Evolutionary conservation across 805 yeast species (phyloP), one percentile per base, ranked within the genome.

Genomic region (Kuraishia capsulata): DNA sequence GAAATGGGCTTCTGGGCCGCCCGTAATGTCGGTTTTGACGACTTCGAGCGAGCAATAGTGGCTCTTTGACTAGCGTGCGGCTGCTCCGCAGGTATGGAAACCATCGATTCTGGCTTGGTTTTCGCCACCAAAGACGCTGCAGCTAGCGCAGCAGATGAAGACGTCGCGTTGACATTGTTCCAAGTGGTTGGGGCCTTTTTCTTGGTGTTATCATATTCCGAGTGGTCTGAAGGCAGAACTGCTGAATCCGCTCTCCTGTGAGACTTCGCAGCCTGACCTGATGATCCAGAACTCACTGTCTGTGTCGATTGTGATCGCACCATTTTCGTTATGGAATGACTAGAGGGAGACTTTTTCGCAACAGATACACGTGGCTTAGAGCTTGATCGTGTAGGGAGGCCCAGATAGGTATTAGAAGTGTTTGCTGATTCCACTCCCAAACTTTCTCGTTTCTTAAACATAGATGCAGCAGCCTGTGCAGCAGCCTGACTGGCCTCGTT

Each of bases 81-180:
- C 17, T 28, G 39, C 31, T 29, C 14, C 14, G 33, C 4, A 2
- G 31, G 29, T 6, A 10, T 32, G n/a, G 59, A 49, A 8, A 42
- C 45, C 54, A 59, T 52, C 23, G 48, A 39, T 4, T 43, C 28
- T 3, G 65, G 61, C 10, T 48, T 56, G 3, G 50, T 33, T 35
- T 51, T 54, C 8, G 63, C 61, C n/a, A 59, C 58, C n/a, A 51
- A 24, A 3, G 61, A 46, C 0, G 65, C 65, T 3, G 65, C 65
- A 2, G 61, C 61, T 11, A 60, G 33, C 2, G 65, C 65, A 8
- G 51, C 49, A 0, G 54, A 43, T 1, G 64, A 59, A 19, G 60
- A 54, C 8, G 47, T 38, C 10, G 40, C 47, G 37, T 53, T 57
- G 5, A 56, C 39, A 4, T 49, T 38, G 37, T 58, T 49, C 61